These are phyloP conservation scores for Pichia sp. DNA, from an alignment of 1,139 yeast genomes.

Conservation along the genomic window DNA sequence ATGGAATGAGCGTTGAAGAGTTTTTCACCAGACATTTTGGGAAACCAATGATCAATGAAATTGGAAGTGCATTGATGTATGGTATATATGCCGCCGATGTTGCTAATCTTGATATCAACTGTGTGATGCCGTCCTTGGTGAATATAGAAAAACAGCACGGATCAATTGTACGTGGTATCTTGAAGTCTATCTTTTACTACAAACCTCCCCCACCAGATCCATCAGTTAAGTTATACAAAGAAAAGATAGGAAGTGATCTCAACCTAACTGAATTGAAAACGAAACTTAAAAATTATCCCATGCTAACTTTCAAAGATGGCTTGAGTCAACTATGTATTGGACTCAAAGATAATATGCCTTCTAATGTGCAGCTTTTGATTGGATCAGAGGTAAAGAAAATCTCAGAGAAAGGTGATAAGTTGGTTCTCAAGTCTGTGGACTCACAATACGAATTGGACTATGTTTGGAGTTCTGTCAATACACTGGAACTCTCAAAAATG, in stretches of 20 bases:
- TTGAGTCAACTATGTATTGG: conserved; percentile 43
- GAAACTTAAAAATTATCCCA: conserved; percentile 38
- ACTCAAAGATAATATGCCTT: conserved; percentile 30
- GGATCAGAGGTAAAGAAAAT: conserved; percentile 17
- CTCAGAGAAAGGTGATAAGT: conserved; percentile 4
- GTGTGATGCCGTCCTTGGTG: conserved; percentile 47
- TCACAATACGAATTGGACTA: conserved; percentile 40
- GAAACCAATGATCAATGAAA: conserved; percentile 46
- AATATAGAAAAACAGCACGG: conserved; percentile 55
- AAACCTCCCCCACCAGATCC: conserved; percentile 6
- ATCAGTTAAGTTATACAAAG: conserved; percentile 29
- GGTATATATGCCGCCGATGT: conserved; percentile 92
- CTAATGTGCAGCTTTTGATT: conserved; percentile 36
- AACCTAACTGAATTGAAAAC: conserved; percentile 33
- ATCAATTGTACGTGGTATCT: conserved; percentile 35
- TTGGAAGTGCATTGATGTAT: conserved; percentile 75
- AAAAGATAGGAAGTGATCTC: conserved; percentile 29
- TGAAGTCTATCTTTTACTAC: not conserved
- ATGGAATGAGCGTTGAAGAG: conserved; percentile 36
- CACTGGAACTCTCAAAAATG: conserved; percentile 20
- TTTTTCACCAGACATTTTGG: conserved; percentile 71
- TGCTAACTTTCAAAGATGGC: conserved; percentile 42
- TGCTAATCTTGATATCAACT: conserved; percentile 53
- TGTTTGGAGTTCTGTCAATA: conserved; percentile 49
- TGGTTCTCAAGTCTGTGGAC: conserved; percentile 14